Conservation (phyloP, 495 filamentous ascomycete genomes). For the Thermothielavioides terrestris region DNA sequence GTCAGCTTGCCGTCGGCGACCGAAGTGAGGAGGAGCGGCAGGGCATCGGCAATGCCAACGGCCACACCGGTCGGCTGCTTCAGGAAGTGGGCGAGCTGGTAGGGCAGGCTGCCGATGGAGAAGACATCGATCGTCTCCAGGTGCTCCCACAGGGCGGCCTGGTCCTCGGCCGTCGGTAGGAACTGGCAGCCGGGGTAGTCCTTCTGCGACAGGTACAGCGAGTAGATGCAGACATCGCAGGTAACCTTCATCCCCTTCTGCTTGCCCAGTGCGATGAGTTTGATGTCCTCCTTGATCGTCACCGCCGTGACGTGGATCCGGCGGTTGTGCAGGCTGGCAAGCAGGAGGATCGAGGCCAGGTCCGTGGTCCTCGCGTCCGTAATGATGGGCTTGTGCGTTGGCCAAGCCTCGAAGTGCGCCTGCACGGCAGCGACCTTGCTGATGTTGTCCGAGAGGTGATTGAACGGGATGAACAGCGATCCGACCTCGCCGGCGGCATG, state of each 20-base stretch:
- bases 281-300: constrained; percentile 74
- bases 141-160: constrained; percentile 72
- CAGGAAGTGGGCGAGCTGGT: constrained; percentile 58
- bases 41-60: constrained; percentile 63
- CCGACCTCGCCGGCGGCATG: constrained; percentile 67
- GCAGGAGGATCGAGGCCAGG: constrained; percentile 67
- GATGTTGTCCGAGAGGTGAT: constrained; percentile 77
- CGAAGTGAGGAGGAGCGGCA: constrained; percentile 71
- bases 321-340: constrained; percentile 74
- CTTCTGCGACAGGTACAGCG: constrained; percentile 69
- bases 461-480: constrained; percentile 81
- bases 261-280: constrained; percentile 70
- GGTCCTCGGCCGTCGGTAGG: constrained; percentile 62
- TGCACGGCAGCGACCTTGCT: constrained; percentile 78
- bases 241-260: constrained; percentile 76
- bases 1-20: constrained; percentile 68
- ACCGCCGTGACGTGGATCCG: constrained; percentile 81
- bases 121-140: constrained; percentile 72
- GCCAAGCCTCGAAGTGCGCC: constrained; percentile 75
- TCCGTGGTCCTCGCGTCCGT: constrained; percentile 81
- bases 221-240: constrained; percentile 75
- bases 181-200: constrained; percentile 61
- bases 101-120: constrained; percentile 75
- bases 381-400: constrained; percentile 71
- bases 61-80: constrained; percentile 44